A percentile compares a stretch with the other conserved stretches of the same genome.
Conservation (phyloP, 441 rosid species). For the Erodium texanum region DNA sequence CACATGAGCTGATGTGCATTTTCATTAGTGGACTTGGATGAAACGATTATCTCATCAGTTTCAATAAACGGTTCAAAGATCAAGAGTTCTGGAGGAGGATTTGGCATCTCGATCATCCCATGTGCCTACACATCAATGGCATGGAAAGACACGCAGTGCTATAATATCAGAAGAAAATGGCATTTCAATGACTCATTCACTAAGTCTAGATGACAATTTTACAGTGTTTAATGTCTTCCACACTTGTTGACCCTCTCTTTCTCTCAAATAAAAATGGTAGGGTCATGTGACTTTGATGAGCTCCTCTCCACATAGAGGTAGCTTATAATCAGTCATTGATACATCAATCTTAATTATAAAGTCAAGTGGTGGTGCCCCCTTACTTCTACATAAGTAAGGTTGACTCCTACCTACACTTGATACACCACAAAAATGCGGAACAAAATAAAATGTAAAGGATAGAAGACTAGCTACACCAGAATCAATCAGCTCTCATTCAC, state of each 20-base stretch:
- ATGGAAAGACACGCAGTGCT: slow-evolving; percentile 6
- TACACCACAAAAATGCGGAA: too few species aligned
- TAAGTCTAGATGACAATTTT: not conserved
- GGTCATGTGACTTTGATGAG: too few species aligned
- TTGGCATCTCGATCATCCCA: slow-evolving; percentile 96
- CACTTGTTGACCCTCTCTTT: too few species aligned
- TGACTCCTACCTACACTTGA: too few species aligned
- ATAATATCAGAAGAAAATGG: slow-evolving; percentile 1
- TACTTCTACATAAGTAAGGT: too few species aligned
- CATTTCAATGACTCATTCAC: not conserved
- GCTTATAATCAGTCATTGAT: too few species aligned
- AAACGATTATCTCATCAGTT: slow-evolving; percentile 74
- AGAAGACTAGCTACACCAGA: not conserved
- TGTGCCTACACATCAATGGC: slow-evolving; percentile 45
- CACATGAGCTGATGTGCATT: slow-evolving; percentile 41
- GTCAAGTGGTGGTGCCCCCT: too few species aligned
- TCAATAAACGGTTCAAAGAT: slow-evolving; percentile 88
- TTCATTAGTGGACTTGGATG: slow-evolving; percentile 39
- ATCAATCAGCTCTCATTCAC: not conserved
- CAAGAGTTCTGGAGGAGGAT: slow-evolving; percentile 65
- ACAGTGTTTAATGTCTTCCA: not conserved
- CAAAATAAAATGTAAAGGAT: not conserved
- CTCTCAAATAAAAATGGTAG: too few species aligned
- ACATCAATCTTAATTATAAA: too few species aligned
- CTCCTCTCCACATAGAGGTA: too few species aligned